phyloP scores from a whole-genome alignment of 164 flowering plant species.

The Stephania cephalantha region DNA sequence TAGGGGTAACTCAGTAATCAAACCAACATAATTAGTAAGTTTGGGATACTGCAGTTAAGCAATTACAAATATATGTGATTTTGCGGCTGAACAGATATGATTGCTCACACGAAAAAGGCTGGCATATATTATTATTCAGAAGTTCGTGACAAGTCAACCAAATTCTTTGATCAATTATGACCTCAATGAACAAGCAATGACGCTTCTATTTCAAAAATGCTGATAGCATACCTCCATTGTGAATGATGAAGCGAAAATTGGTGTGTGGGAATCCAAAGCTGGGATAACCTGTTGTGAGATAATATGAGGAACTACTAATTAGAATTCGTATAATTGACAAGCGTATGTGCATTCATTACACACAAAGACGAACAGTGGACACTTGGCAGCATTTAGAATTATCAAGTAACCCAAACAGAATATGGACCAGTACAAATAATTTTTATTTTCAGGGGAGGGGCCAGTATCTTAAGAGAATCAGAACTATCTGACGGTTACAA shows the following conservation, averaged over 20 bases:
- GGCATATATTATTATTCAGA: neutral
- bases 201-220: neutral
- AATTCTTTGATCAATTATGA: neutral
- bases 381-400: neutral
- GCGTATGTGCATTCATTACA: neutral
- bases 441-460: neutral
- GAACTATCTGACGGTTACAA: neutral
- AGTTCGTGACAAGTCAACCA: neutral
- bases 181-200: neutral
- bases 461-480: neutral
- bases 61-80: neutral
- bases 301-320: neutral
- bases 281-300: slow-evolving; percentile 72
- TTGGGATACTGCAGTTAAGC: neutral
- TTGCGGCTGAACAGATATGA: neutral
- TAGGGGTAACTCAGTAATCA: neutral
- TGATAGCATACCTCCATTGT: slow-evolving; percentile 81
- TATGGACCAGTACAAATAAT: neutral
- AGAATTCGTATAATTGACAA: neutral
- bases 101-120: neutral
- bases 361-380: neutral
- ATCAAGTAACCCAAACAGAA: neutral
- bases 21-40: neutral
- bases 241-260: slow-evolving; percentile 95
- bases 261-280: slow-evolving; percentile 81